Percentiles rank a stretch among this genome's conserved stretches.
phyloP scores from a whole-genome alignment of 805 yeast species.

The Cyberlindnera xylosilytica region DNA sequence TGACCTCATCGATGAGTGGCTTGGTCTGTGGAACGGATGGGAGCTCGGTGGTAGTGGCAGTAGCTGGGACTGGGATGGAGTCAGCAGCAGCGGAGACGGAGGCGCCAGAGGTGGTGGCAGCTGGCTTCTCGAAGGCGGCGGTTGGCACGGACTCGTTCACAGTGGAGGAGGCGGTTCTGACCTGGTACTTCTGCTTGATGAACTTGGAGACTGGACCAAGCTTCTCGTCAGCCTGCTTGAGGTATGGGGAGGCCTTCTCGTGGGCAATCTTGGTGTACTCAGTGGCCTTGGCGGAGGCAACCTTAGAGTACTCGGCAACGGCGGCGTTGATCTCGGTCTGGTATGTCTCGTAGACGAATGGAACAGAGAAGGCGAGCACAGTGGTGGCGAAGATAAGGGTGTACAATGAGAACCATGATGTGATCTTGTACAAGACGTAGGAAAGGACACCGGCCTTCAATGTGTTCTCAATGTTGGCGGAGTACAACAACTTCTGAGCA shows the following conservation, averaged over 20 bases:
- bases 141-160: conserved; percentile 35
- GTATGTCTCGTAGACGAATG: conserved; percentile 69
- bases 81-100: conserved; percentile 8
- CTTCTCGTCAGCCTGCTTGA: conserved; percentile 54
- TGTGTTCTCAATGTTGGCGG: conserved; percentile 70
- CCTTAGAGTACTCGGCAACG: conserved; percentile 41
- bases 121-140: conserved; percentile 15
- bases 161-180: conserved; percentile 71
- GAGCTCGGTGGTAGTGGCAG: conserved; percentile 22
- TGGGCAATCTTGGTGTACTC: conserved; percentile 45
- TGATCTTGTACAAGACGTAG: conserved; percentile 66
- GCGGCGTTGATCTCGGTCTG: conserved; percentile 74
- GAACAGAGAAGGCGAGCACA: conserved; percentile 66
- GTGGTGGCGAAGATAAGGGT: conserved; percentile 56
- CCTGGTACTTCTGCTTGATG: conserved; percentile 48
- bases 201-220: conserved; percentile 66
- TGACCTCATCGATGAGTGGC: conserved; percentile 23
- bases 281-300: conserved; percentile 49
- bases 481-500: conserved; percentile 55
- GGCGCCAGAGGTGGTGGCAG: conserved; percentile 20
- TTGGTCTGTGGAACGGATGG: conserved; percentile 34
- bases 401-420: conserved; percentile 74
- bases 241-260: conserved; percentile 57
- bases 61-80: conserved; percentile 5
- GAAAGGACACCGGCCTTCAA: conserved; percentile 66